Evolutionary conservation across 352 stramenopile genomes (phyloP).

Genomic region (Elongisporangium undulatum): DNA sequence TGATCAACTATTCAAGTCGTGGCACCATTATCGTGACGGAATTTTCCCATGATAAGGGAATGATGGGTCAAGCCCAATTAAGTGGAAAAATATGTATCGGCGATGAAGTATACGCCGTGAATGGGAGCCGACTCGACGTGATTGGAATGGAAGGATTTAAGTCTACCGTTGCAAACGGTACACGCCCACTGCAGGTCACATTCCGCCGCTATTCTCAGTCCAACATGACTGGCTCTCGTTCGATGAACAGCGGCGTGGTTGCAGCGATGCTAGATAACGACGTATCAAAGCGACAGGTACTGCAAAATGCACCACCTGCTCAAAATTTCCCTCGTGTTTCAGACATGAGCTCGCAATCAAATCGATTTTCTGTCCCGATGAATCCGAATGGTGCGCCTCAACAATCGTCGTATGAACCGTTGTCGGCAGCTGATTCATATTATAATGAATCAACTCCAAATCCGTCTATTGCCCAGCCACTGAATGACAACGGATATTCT

Average conservation of each 20-base stretch:
- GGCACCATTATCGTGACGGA: conserved; percentile 77
- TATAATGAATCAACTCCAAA: not conserved
- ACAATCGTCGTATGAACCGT: not conserved
- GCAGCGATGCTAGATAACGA: not conserved
- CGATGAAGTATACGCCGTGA: conserved; percentile 79
- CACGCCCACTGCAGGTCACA: conserved; percentile 62
- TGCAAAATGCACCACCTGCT: not conserved
- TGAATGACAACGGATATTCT: conserved; percentile 8
- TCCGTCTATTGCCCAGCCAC: conserved; percentile 3
- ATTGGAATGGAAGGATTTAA: conserved; percentile 87
- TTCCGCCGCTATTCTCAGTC: conserved; percentile 32
- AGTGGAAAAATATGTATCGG: conserved; percentile 68
- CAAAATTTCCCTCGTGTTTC: not conserved
- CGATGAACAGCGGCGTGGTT: not conserved
- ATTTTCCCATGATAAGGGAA: conserved; percentile 65
- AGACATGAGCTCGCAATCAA: not conserved
- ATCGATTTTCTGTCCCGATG: not conserved
- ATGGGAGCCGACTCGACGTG: conserved; percentile 48
- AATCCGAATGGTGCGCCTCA: not conserved
- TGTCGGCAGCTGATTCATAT: not conserved
- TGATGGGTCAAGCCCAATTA: conserved; percentile 67
- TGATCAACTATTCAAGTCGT: conserved; percentile 78
- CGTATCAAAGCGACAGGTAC: not conserved
- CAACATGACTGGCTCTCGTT: not conserved
- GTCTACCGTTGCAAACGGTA: conserved; percentile 43